These are phyloP conservation scores for Tuber microsphaerosporum DNA, from an alignment of 495 filamentous ascomycete genomes.

Conservation along the genomic window DNA sequence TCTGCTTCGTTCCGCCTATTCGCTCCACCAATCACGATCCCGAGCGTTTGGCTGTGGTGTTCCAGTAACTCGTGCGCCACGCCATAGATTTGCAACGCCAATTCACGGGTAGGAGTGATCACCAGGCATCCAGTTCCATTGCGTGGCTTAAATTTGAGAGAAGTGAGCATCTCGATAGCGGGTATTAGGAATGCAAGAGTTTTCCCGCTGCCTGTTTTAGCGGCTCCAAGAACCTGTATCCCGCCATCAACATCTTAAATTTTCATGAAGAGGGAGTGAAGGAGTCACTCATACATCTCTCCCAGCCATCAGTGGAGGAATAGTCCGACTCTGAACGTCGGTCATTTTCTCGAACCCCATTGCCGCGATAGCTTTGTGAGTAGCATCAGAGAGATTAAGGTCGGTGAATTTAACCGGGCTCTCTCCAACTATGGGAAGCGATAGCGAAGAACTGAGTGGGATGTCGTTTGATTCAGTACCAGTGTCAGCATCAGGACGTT, in stretches of 20 bases:
- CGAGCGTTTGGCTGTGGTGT: constrained; percentile 83
- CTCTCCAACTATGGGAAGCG: constrained; percentile 52
- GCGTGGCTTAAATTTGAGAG: constrained; percentile 77
- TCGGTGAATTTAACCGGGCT: constrained; percentile 64
- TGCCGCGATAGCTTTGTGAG: constrained; percentile 75
- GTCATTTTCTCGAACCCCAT: constrained; percentile 96
- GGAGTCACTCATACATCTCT: constrained; percentile 53
- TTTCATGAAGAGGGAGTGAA: neutral
- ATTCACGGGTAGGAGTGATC: constrained; percentile 78
- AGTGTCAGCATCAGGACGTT: constrained; percentile 10
- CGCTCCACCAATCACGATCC: constrained; percentile 91
- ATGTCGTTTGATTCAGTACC: constrained; percentile 44
- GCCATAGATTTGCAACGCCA: constrained; percentile 93
- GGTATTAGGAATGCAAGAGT: constrained; percentile 92
- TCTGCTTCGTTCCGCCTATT: constrained; percentile 87
- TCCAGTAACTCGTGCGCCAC: constrained; percentile 87
- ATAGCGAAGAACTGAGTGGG: constrained; percentile 49
- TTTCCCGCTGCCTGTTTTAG: constrained; percentile 95
- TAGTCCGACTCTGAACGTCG: constrained; percentile 81
- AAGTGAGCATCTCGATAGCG: constrained; percentile 86
- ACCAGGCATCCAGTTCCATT: constrained; percentile 53
- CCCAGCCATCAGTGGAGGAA: constrained; percentile 80
- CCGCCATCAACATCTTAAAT: constrained; percentile 3
- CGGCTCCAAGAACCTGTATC: constrained; percentile 66
- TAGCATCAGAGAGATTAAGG: constrained; percentile 77